phyloP scores from a whole-genome alignment of 2,329 filamentous ascomycete species.

The Ascochyta pisi region DNA sequence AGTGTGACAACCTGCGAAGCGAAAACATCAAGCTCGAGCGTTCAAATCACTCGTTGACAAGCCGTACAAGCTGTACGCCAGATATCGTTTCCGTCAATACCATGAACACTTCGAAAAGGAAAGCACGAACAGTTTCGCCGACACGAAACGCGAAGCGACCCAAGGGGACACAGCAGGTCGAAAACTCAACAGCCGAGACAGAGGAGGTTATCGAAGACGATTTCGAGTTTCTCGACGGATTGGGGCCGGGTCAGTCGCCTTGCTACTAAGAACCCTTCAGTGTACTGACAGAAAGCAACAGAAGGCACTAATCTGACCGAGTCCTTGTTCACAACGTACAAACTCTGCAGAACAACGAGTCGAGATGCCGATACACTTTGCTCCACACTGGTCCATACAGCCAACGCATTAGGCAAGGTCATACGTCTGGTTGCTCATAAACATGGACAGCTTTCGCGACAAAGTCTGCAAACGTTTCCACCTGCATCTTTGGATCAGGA shows the following conservation, averaged over 20 bases:
- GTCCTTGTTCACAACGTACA: conserved; percentile 40
- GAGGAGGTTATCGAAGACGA: conserved; percentile 38
- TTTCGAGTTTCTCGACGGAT: conserved; percentile 32
- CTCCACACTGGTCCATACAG: conserved; percentile 30
- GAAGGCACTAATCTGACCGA: conserved; percentile 33
- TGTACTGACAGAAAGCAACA: conserved; percentile 19
- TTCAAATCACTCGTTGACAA: conserved; percentile 31
- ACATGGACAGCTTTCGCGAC: conserved; percentile 27
- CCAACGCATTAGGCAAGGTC: conserved; percentile 34
- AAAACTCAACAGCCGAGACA: conserved; percentile 17
- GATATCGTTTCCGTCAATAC: conserved; percentile 1
- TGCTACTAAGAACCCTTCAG: neutral
- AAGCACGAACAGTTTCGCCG: conserved; percentile 19
- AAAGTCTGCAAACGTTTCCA: conserved; percentile 8
- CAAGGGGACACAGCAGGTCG: conserved; percentile 16
- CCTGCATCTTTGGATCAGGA: conserved; percentile 30
- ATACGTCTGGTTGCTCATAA: conserved; percentile 30
- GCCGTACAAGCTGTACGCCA: neutral
- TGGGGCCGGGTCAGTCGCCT: conserved; percentile 31
- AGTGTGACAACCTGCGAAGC: conserved; percentile 29
- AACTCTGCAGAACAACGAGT: conserved; percentile 29
- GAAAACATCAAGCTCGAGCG: conserved; percentile 38
- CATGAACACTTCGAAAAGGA: conserved; percentile 28
- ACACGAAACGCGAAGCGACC: conserved; percentile 23
- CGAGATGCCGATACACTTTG: conserved; percentile 31